A percentile compares a stretch with the other conserved stretches of the same genome.
Conservation (phyloP, 768 basidiomycete species). For the Rhizopogon rudus region DNA sequence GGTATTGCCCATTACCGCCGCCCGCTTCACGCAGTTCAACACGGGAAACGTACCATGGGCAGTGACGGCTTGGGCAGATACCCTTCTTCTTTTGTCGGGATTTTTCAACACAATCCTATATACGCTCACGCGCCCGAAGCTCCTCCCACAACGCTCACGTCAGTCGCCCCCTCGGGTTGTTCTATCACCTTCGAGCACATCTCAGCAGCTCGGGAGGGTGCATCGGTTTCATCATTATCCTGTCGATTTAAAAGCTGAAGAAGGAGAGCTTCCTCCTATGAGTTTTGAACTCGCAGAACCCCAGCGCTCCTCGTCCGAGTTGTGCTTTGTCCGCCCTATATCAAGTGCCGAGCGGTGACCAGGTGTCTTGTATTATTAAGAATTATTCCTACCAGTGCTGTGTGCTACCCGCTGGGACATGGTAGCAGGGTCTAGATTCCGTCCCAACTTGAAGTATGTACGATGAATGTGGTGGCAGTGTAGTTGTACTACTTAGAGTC, state of each 20-base stretch:
- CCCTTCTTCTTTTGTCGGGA: constrained; percentile 40
- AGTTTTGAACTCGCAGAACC: not conserved
- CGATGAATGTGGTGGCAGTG: too few relatives aligned
- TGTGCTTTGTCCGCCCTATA: not conserved
- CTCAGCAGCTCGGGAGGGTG: not conserved
- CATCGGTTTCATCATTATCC: not conserved
- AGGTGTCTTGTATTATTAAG: not conserved
- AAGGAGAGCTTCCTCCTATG: not conserved
- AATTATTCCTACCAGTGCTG: not conserved
- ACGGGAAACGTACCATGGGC: constrained; percentile 26
- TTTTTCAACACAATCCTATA: constrained; percentile 39
- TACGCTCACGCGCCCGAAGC: constrained; percentile 32
- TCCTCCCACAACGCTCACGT: constrained; percentile 25
- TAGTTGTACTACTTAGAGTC: too few relatives aligned
- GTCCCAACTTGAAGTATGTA: too few relatives aligned
- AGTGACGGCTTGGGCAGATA: constrained; percentile 33
- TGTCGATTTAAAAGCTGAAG: not conserved
- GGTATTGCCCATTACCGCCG: constrained; percentile 37
- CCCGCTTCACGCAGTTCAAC: constrained; percentile 35
- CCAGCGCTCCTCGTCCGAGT: not conserved
- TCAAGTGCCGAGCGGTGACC: not conserved
- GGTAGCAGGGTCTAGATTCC: not conserved
- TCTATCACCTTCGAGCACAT: not conserved
- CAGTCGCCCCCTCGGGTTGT: not conserved
- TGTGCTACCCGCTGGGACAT: not conserved